Evolutionary conservation across 208 protist species (phyloP), one percentile per base, ranked within the genome.

Genomic region (Lotmaria passim): DNA sequence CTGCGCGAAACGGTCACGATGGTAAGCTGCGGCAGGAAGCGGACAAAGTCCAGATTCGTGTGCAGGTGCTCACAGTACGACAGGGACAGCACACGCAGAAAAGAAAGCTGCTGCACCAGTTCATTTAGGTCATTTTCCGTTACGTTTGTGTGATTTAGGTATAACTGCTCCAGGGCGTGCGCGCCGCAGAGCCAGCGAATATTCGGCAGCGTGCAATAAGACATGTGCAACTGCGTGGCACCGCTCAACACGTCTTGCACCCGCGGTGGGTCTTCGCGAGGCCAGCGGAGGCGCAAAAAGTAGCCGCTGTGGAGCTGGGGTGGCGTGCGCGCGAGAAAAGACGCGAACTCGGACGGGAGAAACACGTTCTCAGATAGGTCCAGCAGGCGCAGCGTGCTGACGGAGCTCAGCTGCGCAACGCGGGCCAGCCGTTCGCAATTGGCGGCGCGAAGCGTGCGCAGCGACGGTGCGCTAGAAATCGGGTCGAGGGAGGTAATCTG

Each of bases 61-160:
- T 39, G 47, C 59, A 89, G 73, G 24, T 44, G 33, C 12, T 69
- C 39, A 62, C 86, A 92, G 44, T 63, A 23, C 26, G 26, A 43
- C 2, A 89, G 60, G 0, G 71, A 83, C 5, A 90, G 52, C n/a
- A 72, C 47, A 10, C 65, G 46, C 30, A 90, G 52, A 19, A 71
- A 64, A 19, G 30, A 60, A 23, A 67, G 69, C 11, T 65, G 56
- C 33, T 31, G 55, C 21, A 65, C 75, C 10, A 90, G 30, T 1
- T 23, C 15, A 19, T 39, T 34, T 44, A 93, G 62, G 14, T 79
- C 59, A 19, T 41, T 69, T 0, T 71, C 87, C 2, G 73, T 88
- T 26, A 93, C 46, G 23, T 69, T 77, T 1, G 79, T 83, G n/a
- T 58, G 41, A 56, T 85, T 59, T 24, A 93, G 75, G 31, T 60